phyloP scores from a whole-genome alignment of 2,329 filamentous ascomycete species.

The Fusarium pseudograminearum region DNA sequence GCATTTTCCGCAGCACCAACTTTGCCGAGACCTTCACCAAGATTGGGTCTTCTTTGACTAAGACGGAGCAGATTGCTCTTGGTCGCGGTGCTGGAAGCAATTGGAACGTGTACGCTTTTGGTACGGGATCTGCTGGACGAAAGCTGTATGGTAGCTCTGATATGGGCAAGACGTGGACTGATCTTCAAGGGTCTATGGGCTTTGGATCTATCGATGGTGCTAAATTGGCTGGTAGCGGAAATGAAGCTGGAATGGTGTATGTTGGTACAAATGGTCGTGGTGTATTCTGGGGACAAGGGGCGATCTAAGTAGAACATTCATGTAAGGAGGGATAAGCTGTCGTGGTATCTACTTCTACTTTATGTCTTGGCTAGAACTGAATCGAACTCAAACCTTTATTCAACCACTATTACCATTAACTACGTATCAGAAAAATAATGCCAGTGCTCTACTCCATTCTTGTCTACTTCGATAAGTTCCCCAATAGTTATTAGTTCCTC shows the following conservation, averaged over 20 bases:
- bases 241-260: slow-evolving; percentile 60
- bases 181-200: slow-evolving; percentile 59
- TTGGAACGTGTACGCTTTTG: slow-evolving; percentile 64
- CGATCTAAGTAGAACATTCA: neutral
- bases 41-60: slow-evolving; percentile 52
- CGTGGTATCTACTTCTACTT: neutral
- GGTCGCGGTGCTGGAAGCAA: slow-evolving; percentile 54
- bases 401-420: neutral
- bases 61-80: slow-evolving; percentile 59
- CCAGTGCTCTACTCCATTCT: neutral
- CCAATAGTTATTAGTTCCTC: neutral
- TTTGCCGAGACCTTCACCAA: slow-evolving; percentile 62
- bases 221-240: slow-evolving; percentile 59
- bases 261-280: slow-evolving; percentile 64
- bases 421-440: neutral
- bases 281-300: slow-evolving; percentile 51
- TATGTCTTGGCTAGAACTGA: rapidly evolving
- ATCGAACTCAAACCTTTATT: neutral
- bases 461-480: neutral
- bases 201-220: slow-evolving; percentile 59
- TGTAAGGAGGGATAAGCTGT: neutral
- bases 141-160: slow-evolving; percentile 61
- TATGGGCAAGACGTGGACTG: slow-evolving; percentile 58
- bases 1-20: slow-evolving; percentile 66
- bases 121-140: slow-evolving; percentile 56